phyloP scores from a whole-genome alignment of 129 eudicot species.

The Daucus carota region DNA sequence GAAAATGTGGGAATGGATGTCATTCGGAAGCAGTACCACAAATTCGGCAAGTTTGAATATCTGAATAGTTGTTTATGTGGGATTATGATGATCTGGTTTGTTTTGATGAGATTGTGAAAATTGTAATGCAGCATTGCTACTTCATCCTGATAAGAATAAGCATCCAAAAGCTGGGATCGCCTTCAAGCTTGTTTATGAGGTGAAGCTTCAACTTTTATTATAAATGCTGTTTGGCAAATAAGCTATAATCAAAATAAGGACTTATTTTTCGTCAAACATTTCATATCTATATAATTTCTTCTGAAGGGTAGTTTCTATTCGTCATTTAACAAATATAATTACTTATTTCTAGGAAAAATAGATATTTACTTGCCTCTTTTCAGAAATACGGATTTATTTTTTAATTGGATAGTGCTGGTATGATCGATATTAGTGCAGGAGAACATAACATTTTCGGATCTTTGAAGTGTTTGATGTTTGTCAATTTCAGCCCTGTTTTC shows the following conservation, averaged over 20 bases:
- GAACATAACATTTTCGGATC: neutral
- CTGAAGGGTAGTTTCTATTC: too few relatives aligned
- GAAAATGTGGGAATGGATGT: constrained; percentile 50
- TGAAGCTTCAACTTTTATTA: constrained; percentile 9
- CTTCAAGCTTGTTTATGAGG: constrained; percentile 77
- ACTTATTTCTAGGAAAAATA: too few relatives aligned
- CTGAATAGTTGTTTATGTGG: neutral
- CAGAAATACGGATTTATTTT: too few relatives aligned
- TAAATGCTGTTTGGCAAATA: too few relatives aligned
- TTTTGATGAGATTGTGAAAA: neutral
- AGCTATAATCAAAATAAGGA: too few relatives aligned
- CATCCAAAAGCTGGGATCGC: constrained; percentile 79
- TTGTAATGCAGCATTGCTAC: constrained; percentile 53
- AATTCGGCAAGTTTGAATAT: constrained; percentile 40
- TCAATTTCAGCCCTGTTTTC: too few relatives aligned
- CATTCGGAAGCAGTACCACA: constrained; percentile 59
- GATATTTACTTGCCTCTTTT: too few relatives aligned
- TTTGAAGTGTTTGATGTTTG: neutral
- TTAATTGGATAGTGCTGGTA: neutral
- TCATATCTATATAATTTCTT: too few relatives aligned
- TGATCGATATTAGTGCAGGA: neutral
- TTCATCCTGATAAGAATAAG: constrained; percentile 86
- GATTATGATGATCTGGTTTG: neutral
- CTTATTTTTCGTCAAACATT: too few relatives aligned
- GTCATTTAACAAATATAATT: too few relatives aligned